Evolutionary conservation across 305 asterid species (phyloP).

Genomic region (Rubia tinctorum): DNA sequence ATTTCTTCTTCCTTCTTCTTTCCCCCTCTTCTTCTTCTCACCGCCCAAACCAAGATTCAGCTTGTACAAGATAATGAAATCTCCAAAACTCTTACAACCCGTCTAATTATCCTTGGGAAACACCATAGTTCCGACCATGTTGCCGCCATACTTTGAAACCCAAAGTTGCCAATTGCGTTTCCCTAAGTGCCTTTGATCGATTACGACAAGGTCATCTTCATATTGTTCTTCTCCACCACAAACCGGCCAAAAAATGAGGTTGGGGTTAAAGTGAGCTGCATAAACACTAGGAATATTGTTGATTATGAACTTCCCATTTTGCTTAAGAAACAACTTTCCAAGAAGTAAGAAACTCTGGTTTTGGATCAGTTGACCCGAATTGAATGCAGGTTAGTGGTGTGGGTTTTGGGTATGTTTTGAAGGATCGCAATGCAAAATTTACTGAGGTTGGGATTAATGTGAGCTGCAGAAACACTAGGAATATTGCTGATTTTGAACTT

Average conservation of each 20-base stretch:
- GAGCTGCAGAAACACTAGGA: constrained; percentile 41
- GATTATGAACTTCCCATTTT: too few relatives aligned
- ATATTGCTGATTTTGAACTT: constrained; percentile 33
- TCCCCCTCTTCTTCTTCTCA: too few relatives aligned
- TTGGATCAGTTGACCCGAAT: too few relatives aligned
- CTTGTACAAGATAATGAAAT: constrained; percentile 66
- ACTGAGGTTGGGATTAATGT: constrained; percentile 33
- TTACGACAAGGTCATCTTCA: constrained; percentile 72
- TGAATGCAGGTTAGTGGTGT: too few relatives aligned
- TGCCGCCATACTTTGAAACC: constrained; percentile 96
- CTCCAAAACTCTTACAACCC: constrained; percentile 69
- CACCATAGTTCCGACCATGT: constrained; percentile 69
- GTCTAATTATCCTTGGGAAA: constrained; percentile 70
- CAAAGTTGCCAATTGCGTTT: constrained; percentile 86
- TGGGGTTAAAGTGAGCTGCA: too few relatives aligned
- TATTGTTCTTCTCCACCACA: constrained; percentile 85
- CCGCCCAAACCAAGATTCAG: constrained; percentile 41
- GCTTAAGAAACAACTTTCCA: too few relatives aligned
- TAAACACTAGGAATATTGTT: too few relatives aligned
- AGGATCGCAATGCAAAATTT: too few relatives aligned
- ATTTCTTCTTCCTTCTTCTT: too few relatives aligned
- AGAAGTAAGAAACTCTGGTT: too few relatives aligned
- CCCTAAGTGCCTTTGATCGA: constrained; percentile 65
- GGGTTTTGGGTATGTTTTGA: too few relatives aligned
- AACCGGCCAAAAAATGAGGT: constrained; percentile 57